Conservation (phyloP, 148 eudicot species). For the Fagopyrum tataricum region DNA sequence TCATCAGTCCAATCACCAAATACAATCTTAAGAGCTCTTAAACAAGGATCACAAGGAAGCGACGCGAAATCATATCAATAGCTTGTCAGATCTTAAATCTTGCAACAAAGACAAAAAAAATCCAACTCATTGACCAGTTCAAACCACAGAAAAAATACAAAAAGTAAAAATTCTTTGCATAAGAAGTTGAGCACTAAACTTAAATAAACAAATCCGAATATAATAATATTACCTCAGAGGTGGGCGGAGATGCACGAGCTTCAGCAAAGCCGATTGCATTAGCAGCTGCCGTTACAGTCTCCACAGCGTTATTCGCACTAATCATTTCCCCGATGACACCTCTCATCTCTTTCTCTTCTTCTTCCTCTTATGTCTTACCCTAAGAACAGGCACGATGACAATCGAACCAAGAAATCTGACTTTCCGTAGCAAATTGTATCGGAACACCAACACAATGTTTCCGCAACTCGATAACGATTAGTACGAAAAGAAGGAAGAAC, state of each 20-base stretch:
- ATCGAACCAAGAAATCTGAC: not conserved
- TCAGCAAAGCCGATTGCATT: slow-evolving; percentile 69
- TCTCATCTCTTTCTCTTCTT: not conserved
- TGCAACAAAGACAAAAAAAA: not conserved
- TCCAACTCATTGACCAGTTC: not conserved
- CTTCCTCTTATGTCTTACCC: slow-evolving; percentile 8
- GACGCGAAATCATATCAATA: not conserved
- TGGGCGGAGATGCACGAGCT: slow-evolving; percentile 48
- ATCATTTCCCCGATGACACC: slow-evolving; percentile 29
- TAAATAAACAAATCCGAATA: not conserved
- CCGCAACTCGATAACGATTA: not conserved
- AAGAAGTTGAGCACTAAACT: not conserved
- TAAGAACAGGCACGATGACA: not conserved
- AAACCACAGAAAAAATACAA: not conserved
- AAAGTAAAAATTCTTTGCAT: not conserved
- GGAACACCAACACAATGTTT: not conserved
- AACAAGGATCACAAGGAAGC: not conserved
- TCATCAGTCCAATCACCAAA: not conserved
- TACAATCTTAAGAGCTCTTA: not conserved
- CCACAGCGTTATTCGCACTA: slow-evolving; percentile 45
- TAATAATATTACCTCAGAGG: slow-evolving; percentile 38
- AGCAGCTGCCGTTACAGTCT: slow-evolving; percentile 88
- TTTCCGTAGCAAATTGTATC: not conserved
- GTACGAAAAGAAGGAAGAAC: not conserved
- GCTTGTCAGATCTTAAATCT: not conserved